A percentile compares a stretch with the other conserved stretches of the same genome.
Evolutionary conservation across 2,329 filamentous ascomycete species (phyloP).

Genomic region (Rhynchosporium agropyri): DNA sequence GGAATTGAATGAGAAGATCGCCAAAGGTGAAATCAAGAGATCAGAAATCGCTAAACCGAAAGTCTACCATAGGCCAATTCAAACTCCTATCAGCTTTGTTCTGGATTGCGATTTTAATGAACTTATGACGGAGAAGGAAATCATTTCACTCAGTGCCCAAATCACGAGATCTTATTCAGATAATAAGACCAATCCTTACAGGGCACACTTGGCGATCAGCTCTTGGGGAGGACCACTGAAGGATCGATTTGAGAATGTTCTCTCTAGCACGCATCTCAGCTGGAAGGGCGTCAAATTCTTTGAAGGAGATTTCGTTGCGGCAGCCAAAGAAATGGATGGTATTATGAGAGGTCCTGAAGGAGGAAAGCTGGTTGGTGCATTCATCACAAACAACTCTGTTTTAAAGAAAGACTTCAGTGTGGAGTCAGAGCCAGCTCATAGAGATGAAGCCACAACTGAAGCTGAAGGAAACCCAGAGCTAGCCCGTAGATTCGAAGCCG

Average conservation of each 20-base stretch:
- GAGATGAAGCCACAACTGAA: neutral
- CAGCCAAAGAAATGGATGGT: conserved; percentile 65
- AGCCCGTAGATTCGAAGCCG: neutral
- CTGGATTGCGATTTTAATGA: conserved; percentile 92
- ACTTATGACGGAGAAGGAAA: conserved; percentile 85
- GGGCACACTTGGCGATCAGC: conserved; percentile 73
- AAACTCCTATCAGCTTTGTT: conserved; percentile 77
- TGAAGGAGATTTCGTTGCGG: conserved; percentile 72
- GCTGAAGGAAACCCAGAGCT: neutral
- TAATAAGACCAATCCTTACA: conserved; percentile 70
- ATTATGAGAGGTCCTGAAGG: conserved; percentile 63
- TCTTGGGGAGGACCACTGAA: conserved; percentile 77
- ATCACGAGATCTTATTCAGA: conserved; percentile 89
- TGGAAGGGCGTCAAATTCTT: conserved; percentile 82
- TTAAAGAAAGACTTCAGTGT: neutral
- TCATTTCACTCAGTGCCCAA: conserved; percentile 80
- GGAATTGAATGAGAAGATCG: conserved; percentile 48
- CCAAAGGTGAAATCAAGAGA: conserved; percentile 36
- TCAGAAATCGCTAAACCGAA: conserved; percentile 21
- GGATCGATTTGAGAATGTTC: conserved; percentile 75
- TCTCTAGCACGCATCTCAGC: conserved; percentile 69
- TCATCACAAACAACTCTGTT: conserved; percentile 16
- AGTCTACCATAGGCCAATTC: conserved; percentile 43
- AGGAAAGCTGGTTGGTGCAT: conserved; percentile 59
- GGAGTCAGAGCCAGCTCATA: neutral